Conservation (phyloP, 1,284 basidiomycete species). For the Ceratobasidium sp. region DNA sequence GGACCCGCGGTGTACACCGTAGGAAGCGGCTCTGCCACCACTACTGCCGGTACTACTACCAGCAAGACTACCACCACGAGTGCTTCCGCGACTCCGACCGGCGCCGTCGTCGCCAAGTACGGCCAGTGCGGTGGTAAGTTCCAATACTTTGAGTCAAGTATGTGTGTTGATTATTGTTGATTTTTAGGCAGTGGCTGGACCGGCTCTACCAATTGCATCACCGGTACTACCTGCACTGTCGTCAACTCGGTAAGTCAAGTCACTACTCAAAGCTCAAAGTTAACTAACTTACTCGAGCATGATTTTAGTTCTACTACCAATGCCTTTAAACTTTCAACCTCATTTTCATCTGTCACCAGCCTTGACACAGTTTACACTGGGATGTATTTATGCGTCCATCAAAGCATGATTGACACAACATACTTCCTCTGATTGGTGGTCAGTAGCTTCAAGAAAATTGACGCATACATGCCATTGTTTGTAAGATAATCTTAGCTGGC, state of each 20-base stretch:
- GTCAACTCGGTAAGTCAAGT: slow-evolving; percentile 31
- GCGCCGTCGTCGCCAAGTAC: slow-evolving; percentile 15
- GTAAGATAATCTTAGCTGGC: no score
- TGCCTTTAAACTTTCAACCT: not conserved
- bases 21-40: not conserved
- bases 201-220: slow-evolving; percentile 34
- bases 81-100: slow-evolving; percentile 1
- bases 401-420: no score
- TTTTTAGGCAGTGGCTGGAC: slow-evolving; percentile 31
- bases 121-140: slow-evolving; percentile 31
- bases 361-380: not conserved
- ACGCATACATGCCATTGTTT: no score
- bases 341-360: not conserved
- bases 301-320: slow-evolving; percentile 14
- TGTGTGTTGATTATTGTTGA: not conserved
- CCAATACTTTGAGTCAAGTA: not conserved
- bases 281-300: not conserved
- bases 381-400: not conserved
- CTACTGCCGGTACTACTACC: not conserved
- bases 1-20: slow-evolving; percentile 9
- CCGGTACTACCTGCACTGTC: slow-evolving; percentile 36
- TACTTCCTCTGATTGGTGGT: no score
- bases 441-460: no score
- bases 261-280: not conserved
- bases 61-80: slow-evolving; percentile 16